Base-by-base conservation (phyloP, 1,139 yeast species). In the Taphrina wiesneri region DNA sequence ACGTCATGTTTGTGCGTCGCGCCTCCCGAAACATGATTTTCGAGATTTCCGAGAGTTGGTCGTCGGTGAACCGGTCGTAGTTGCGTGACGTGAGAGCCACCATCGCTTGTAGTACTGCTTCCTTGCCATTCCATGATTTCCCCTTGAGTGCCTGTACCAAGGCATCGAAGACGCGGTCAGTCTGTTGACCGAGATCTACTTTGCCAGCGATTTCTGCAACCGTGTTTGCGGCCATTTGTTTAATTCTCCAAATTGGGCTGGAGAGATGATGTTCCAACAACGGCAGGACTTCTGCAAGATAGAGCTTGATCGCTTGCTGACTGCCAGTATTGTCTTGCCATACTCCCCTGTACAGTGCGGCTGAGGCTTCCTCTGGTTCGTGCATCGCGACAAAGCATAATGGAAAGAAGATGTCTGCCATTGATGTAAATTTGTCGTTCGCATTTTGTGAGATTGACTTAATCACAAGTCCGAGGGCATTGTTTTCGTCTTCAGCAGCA, bases 51-150 rank as follows among this genome's bases (percentile, higher is more conserved):
- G 74, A 75, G 28, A 76, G 72, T 43, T 81, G 68, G 0, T 74
- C 75, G 0, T 70, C 73, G 54, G 80, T 71, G 0, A 70, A 67
- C 0, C 54, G 25, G 0, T 70, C 71, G 59, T 79, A 76, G 13
- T 84, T 80, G 69, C 83, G 83, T 15, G 79, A 74, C 0, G 86
- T 75, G 46, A 88, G 79, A 0, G 84, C 78, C 0, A 90, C 87
- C 61, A 92, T 77, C 0, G 97, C 90, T 51, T 84, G 85, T 34
- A 90, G 78, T 1, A 93, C 82, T 49, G 80, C 76, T 70, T 90
- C 97, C 73, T 93, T 93, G 7, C 98, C 98, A 21, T 82, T 82
- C 96, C 97, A 93, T 9, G 95, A 83, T 69, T 93, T 84, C 0
- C 97, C 97, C 66, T 82, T 80, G 68, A 87, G 81, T 0, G 96